These are phyloP conservation scores for Eucalyptus sp. DNA, from an alignment of 345 rosid genomes.

Conservation along the genomic window DNA sequence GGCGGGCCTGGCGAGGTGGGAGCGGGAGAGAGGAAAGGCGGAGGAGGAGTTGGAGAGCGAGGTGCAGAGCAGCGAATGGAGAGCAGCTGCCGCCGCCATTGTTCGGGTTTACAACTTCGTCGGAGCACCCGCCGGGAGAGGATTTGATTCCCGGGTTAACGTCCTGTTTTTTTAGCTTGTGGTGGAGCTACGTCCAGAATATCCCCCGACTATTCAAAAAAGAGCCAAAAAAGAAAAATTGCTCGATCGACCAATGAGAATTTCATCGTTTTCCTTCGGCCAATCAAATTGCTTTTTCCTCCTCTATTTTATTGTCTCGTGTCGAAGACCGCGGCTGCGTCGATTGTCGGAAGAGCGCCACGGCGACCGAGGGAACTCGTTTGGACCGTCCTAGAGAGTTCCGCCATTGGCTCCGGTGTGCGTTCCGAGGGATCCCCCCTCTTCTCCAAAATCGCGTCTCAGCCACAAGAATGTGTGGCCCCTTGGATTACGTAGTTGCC, in stretches of 20 bases:
- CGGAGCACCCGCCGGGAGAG: neutral
- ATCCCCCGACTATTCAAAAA: neutral
- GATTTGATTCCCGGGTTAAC: neutral
- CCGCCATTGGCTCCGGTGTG: neutral
- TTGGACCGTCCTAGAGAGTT: neutral
- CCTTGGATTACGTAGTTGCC: neutral
- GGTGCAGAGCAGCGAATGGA: conserved; percentile 30
- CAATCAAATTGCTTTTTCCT: neutral
- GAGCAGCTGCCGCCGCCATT: conserved; percentile 31
- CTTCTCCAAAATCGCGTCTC: neutral
- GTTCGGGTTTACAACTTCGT: neutral
- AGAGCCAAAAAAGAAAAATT: neutral
- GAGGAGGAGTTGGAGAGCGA: conserved; percentile 26
- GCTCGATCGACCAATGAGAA: neutral
- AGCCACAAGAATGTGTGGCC: neutral
- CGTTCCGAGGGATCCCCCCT: neutral
- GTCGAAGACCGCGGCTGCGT: neutral
- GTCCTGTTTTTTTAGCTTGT: neutral
- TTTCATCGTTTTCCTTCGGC: neutral
- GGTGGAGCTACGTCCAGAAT: neutral
- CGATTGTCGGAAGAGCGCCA: neutral
- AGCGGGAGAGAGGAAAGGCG: conserved; percentile 23
- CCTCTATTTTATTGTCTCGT: neutral
- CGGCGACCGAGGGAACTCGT: neutral
- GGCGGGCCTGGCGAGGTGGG: neutral